Conservation (phyloP, 495 filamentous ascomycete species). For the Lasiosphaeris hirsuta region DNA sequence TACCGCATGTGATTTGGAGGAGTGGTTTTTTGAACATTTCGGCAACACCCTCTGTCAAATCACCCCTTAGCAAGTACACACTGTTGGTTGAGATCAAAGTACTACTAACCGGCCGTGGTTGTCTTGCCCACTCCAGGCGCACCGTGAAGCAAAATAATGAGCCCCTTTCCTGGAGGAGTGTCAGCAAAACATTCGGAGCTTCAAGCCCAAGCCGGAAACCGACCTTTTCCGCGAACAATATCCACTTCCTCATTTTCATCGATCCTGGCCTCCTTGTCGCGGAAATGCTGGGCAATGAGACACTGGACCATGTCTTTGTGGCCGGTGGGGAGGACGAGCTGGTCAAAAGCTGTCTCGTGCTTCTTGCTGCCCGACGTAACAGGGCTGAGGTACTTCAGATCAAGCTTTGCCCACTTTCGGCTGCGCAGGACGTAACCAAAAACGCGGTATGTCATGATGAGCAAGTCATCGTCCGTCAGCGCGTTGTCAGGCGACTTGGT, state of each 20-base stretch:
- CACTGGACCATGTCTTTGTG: slow-evolving; percentile 36
- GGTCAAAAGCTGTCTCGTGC: slow-evolving; percentile 33
- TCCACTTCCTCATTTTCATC: slow-evolving; percentile 32
- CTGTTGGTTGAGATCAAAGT: neutral
- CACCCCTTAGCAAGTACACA: neutral
- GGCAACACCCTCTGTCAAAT: slow-evolving; percentile 29
- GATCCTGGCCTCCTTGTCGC: slow-evolving; percentile 29
- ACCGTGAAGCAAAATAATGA: slow-evolving; percentile 48
- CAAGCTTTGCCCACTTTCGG: slow-evolving; percentile 40
- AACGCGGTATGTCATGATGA: slow-evolving; percentile 41
- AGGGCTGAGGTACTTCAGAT: slow-evolving; percentile 21
- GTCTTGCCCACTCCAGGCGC: slow-evolving; percentile 47
- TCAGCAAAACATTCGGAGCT: neutral
- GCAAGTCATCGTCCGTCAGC: slow-evolving; percentile 31
- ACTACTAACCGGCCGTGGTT: slow-evolving; percentile 35
- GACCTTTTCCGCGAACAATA: slow-evolving; percentile 42
- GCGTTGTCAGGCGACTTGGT: slow-evolving; percentile 6
- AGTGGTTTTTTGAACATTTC: slow-evolving; percentile 26
- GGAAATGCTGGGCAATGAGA: slow-evolving; percentile 39
- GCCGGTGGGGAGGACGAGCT: slow-evolving; percentile 33
- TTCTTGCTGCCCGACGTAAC: neutral
- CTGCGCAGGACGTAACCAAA: slow-evolving; percentile 43
- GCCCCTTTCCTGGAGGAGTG: slow-evolving; percentile 36
- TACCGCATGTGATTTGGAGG: slow-evolving; percentile 32
- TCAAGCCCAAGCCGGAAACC: slow-evolving; percentile 30